Evolutionary conservation across 2,329 filamentous ascomycete genomes (phyloP), one percentile per base, ranked within the genome.

Genomic region (Ophiostoma perfectum): DNA sequence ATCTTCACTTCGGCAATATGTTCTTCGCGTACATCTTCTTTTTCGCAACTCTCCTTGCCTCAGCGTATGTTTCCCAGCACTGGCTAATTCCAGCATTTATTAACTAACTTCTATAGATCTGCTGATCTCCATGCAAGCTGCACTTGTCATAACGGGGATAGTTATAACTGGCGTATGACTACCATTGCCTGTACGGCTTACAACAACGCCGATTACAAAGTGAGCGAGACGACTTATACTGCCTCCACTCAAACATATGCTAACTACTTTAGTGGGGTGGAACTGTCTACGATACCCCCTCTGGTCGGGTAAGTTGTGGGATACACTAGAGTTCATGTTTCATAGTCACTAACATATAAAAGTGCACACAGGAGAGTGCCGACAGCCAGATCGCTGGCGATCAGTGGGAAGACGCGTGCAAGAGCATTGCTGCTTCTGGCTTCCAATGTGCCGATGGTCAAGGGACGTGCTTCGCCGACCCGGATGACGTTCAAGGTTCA

Each of bases 141-240:
- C 42, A 45, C 63, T 16, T 64, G 63, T 42, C 63, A 47, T 11
- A 64, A 64, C 41, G 63, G 63, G 9, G 63, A 64, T 42, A 64
- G 63, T 42, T 45, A 47, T 42, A 64, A 64, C 18, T 64, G n/a
- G 63, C 63, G 63, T 18, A 64, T 64, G n/a, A 64, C 63, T 38
- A 45, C 63, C 2, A 12, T 8, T 11, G 63, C 63, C 16, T 64
- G 63, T 27, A 8, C 41, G 2, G 1, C n/a, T n/a, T 64, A 64
- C 63, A 47, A 44, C 12, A 18, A 12, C 8, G 63, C 63, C n/a
- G n/a, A 38, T 9, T 64, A 47, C 9, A 2, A 64, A n/a, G 62
- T 63, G 38, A 36, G 14, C 18, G 9, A 38, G 8, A 8, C 9
- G n/a, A 18, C 14, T 9, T 63, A 16, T 42, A n/a, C 8, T 11